A percentile compares a stretch with the other conserved stretches of the same genome.
phyloP scores from a whole-genome alignment of 2,329 filamentous ascomycete species.

The Colletotrichum brevisporum region DNA sequence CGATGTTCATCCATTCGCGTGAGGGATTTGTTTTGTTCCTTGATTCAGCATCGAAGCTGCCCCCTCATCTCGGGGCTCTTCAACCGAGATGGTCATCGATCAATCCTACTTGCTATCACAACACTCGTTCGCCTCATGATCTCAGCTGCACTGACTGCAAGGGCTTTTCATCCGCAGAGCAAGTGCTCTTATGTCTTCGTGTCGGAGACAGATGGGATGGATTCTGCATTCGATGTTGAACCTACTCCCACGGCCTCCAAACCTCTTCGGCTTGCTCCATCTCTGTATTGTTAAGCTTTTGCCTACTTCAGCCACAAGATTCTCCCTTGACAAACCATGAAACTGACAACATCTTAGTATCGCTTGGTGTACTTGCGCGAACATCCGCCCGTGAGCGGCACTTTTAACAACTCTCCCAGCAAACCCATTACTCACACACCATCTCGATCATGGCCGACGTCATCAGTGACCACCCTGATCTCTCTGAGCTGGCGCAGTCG shows the following conservation, averaged over 20 bases:
- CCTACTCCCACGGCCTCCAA: no score
- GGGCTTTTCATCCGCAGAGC: constrained; percentile 2
- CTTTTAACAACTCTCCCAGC: background rate
- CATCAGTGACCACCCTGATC: constrained; percentile 63
- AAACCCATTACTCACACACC: background rate
- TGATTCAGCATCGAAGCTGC: no score
- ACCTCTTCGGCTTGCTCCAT: no score
- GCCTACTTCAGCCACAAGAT: no score
- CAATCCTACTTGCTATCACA: background rate
- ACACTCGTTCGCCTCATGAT: background rate
- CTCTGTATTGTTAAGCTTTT: no score
- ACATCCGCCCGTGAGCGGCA: background rate
- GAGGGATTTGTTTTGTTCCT: no score
- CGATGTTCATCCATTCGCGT: no score
- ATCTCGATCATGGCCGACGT: constrained; percentile 61
- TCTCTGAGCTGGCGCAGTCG: constrained; percentile 53
- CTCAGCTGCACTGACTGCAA: background rate
- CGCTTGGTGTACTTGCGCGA: background rate
- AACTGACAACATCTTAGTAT: constrained; percentile 12
- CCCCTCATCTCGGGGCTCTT: no score
- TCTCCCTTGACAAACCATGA: no score
- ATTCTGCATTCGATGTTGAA: background rate
- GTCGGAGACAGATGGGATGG: background rate
- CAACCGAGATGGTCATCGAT: no score
- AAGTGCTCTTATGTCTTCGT: constrained; percentile 11